phyloP scores from a whole-genome alignment of 257 asterid species.

The Primulina eburnea region DNA sequence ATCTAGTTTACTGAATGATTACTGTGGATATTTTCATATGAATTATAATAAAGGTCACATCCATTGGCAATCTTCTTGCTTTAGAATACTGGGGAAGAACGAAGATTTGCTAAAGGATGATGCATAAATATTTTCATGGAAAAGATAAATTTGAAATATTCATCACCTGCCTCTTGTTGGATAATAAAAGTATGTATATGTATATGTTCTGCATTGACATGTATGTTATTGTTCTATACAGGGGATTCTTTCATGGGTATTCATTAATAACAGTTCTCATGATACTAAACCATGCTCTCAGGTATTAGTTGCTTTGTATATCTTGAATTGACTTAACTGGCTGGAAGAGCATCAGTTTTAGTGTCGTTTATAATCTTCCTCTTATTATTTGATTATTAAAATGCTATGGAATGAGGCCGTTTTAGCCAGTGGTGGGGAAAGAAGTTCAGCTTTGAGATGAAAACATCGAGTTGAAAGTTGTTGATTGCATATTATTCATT shows the following conservation, averaged over 20 bases:
- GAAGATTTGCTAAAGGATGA: constrained; percentile 10
- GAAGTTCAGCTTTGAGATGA: constrained; percentile 8
- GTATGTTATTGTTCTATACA: constrained; percentile 30
- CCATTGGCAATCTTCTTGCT: constrained; percentile 17
- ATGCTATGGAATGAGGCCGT: constrained; percentile 1
- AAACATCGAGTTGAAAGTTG: not conserved
- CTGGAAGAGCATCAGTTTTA: not conserved
- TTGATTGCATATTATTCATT: not conserved
- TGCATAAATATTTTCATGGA: not conserved
- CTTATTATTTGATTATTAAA: not conserved
- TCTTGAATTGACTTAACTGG: not conserved
- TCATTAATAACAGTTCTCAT: constrained; percentile 80
- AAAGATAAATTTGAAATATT: constrained; percentile 17
- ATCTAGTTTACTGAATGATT: constrained; percentile 13
- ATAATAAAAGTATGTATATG: not conserved
- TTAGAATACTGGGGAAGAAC: constrained; percentile 11
- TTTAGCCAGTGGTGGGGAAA: constrained; percentile 4
- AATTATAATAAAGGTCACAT: not conserved
- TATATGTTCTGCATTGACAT: constrained; percentile 20
- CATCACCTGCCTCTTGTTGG: constrained; percentile 10
- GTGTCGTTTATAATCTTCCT: not conserved
- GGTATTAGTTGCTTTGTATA: constrained; percentile 41
- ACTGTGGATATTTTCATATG: constrained; percentile 5
- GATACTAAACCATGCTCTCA: constrained; percentile 92
- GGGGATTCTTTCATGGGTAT: constrained; percentile 98